Percentiles rank a stretch among this genome's conserved stretches.
phyloP scores from a whole-genome alignment of 345 rosid species.

The Eucalyptus virginea region DNA sequence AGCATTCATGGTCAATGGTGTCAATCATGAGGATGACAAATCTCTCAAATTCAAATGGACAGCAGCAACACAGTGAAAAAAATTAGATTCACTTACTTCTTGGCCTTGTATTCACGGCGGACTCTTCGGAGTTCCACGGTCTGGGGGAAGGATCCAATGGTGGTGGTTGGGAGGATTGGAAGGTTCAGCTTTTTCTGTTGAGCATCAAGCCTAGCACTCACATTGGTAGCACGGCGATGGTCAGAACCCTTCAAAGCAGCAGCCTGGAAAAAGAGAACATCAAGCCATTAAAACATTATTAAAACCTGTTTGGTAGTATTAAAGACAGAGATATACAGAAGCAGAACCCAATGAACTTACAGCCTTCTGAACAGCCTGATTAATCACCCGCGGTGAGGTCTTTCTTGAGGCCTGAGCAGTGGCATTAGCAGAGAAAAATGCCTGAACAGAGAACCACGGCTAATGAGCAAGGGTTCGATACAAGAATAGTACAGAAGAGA shows the following conservation, averaged over 20 bases:
- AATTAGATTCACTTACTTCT: conserved; percentile 42
- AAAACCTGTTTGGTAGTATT: not conserved
- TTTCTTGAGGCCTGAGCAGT: conserved; percentile 83
- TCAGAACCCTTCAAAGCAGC: conserved; percentile 90
- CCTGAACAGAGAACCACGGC: conserved; percentile 20
- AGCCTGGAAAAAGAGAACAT: conserved; percentile 43
- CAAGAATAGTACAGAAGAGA: not conserved
- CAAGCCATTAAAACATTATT: not conserved
- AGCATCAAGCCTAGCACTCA: conserved; percentile 79
- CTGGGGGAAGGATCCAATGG: conserved; percentile 97
- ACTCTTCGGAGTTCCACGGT: conserved; percentile 90
- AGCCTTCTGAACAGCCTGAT: conserved; percentile 91
- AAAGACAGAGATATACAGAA: not conserved
- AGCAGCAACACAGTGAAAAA: not conserved
- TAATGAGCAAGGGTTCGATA: not conserved
- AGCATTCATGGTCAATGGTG: not conserved
- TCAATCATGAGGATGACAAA: not conserved
- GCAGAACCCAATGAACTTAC: conserved; percentile 29
- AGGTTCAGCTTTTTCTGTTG: conserved; percentile 97
- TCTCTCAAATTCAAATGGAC: not conserved
- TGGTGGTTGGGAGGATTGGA: conserved; percentile 91
- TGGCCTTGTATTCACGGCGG: conserved; percentile 98
- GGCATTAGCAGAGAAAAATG: conserved; percentile 68
- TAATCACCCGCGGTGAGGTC: conserved; percentile 85
- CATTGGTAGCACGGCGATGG: conserved; percentile 86